Conservation (phyloP, 148 eudicot species). For the Spergularia bocconei region DNA sequence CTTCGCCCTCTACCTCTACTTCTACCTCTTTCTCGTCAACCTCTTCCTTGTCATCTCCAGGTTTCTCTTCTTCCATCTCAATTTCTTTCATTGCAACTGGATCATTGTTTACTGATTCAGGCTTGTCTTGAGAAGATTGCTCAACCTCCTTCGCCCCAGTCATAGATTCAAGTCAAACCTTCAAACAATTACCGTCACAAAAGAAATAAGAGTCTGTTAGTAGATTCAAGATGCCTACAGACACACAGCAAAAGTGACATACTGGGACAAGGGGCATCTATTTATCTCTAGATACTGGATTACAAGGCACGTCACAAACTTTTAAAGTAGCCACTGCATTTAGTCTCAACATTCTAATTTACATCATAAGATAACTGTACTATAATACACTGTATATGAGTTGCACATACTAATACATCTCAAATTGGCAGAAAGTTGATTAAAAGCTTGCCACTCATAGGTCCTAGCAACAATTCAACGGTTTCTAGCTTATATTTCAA, state of each 20-base stretch:
- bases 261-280: not conserved
- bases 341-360: not conserved
- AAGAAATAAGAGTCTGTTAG: not conserved
- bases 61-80: constrained; percentile 21
- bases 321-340: no score
- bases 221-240: not conserved
- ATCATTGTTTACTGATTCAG: constrained; percentile 12
- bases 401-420: not conserved
- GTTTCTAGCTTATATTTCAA: not conserved
- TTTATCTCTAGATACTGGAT: not conserved
- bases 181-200: not conserved
- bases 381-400: not conserved
- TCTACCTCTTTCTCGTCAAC: constrained; percentile 14
- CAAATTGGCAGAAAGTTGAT: not conserved
- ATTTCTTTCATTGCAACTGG: not conserved
- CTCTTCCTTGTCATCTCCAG: constrained; percentile 2
- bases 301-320: not conserved
- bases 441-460: not conserved
- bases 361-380: not conserved
- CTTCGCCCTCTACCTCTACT: not conserved
- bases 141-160: constrained; percentile 27
- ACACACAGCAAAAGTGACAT: not conserved
- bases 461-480: not conserved
- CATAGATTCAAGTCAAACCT: constrained; percentile 21
- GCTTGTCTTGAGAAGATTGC: constrained; percentile 13